phyloP scores from a whole-genome alignment of 768 basidiomycete genomes.

The Lactarius tabidus region DNA sequence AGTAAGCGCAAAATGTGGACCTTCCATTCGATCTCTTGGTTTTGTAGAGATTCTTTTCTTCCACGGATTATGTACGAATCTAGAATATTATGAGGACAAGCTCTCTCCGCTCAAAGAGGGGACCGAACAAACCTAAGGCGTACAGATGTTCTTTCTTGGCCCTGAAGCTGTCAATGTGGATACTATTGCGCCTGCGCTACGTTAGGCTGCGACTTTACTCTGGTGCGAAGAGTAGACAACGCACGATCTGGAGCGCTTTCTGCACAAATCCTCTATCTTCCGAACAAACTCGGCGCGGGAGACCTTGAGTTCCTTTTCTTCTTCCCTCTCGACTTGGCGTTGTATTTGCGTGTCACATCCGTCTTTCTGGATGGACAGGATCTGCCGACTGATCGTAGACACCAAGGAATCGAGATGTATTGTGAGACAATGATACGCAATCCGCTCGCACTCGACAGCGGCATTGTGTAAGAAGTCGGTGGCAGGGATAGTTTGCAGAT shows the following conservation, averaged over 20 bases:
- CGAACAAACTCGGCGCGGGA: constrained; percentile 11
- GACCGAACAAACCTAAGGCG: constrained; percentile 3
- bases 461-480: neutral
- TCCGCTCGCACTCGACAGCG: neutral
- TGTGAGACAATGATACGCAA: constrained; percentile 12
- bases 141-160: constrained; percentile 9
- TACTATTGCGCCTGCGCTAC: neutral
- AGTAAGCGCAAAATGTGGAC: constrained; percentile 11
- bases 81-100: neutral
- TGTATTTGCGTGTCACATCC: constrained; percentile 12
- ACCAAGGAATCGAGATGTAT: constrained; percentile 1
- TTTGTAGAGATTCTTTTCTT: constrained; percentile 5
- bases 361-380: constrained; percentile 11
- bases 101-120: neutral
- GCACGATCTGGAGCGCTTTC: constrained; percentile 14
- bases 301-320: neutral
- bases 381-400: neutral
- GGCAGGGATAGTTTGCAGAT: neutral
- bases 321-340: constrained; percentile 1
- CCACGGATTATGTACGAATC: constrained; percentile 16
- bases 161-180: constrained; percentile 4
- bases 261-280: constrained; percentile 2
- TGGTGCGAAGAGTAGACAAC: neutral
- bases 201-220: neutral
- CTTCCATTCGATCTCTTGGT: constrained; percentile 17